Conservation (phyloP, 2,329 filamentous ascomycete genomes). For the Talaromyces islandicus region DNA sequence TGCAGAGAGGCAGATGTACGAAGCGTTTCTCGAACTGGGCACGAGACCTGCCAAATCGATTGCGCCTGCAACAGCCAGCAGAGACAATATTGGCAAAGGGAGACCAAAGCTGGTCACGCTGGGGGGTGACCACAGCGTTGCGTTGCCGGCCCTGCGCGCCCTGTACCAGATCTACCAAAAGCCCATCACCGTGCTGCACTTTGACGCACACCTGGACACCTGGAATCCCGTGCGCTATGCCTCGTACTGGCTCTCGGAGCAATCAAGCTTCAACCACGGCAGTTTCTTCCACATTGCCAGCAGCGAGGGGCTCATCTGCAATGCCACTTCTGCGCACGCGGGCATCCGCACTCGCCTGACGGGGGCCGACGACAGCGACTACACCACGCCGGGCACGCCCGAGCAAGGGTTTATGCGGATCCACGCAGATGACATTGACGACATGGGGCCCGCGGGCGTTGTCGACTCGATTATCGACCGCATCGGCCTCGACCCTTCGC, state of each 20-base stretch:
- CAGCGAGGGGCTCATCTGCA: slow-evolving; percentile 71
- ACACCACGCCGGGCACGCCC: slow-evolving; percentile 59
- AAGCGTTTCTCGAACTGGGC: slow-evolving; percentile 67
- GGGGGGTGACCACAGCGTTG: slow-evolving; percentile 67
- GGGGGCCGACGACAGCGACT: slow-evolving; percentile 59
- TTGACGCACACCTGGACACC: slow-evolving; percentile 75
- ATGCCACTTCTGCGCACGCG: slow-evolving; percentile 71
- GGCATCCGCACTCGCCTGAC: slow-evolving; percentile 73
- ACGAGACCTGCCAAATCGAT: too few relatives aligned
- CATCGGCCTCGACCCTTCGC: slow-evolving; percentile 59
- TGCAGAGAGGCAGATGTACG: slow-evolving; percentile 76
- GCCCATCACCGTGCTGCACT: slow-evolving; percentile 66
- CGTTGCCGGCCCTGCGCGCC: slow-evolving; percentile 63
- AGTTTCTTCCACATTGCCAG: slow-evolving; percentile 88
- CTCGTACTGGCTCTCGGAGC: slow-evolving; percentile 64
- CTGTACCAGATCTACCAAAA: slow-evolving; percentile 56
- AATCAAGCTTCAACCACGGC: slow-evolving; percentile 77
- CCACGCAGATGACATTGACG: slow-evolving; percentile 81
- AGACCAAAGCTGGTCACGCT: slow-evolving; percentile 58
- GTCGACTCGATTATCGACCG: slow-evolving; percentile 63
- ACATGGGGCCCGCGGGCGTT: slow-evolving; percentile 66
- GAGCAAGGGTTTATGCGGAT: slow-evolving; percentile 75
- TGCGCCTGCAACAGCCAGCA: slow-evolving; percentile 39
- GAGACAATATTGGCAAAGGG: slow-evolving; percentile 20
- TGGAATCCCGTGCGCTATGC: slow-evolving; percentile 78